Evolutionary conservation across 805 yeast species (phyloP), one percentile per base, ranked within the genome.

Genomic region (Blastobotrys chiropterorum): DNA sequence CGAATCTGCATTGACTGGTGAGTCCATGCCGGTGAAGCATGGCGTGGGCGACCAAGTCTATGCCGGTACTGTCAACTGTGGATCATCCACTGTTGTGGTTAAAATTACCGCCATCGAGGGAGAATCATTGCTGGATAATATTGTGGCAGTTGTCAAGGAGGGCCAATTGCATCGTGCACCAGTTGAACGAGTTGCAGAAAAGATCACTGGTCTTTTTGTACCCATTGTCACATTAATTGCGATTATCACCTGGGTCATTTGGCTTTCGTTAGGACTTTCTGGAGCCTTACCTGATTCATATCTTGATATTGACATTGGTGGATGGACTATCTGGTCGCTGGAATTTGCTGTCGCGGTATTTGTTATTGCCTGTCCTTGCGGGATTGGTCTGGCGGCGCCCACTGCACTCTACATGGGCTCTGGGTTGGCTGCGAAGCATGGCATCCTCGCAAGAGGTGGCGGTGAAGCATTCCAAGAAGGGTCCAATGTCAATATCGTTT

Each of bases 1-100:
- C 65, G 98, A 92, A 71, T 79, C 90, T 26, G 83, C 96, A 2
- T 74, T 92, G 22, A 92, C 97, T 1, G 99, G 99, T 59, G 99
- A 92, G 71, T 58, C 71, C 0, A 65, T 71, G 14, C 86, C 90
- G 1, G 82, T 83, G 13, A 68, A 68, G 16, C 85, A 80, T 58
- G 50, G 53, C 0, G 67, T 69, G 0, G 90, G 90, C 0, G 88
- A 84, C 55, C 85, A 81, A 54, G 72, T 85, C 1, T 85, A 77
- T 67, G 81, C 89, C 0, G 94, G 92, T 1, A 84, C 92, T 0
- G 74, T 83, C 4, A 86, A 85, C 60, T 69, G 71, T 14, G 89
- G 92, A 1, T 72, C 75, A 15, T 71, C 68, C 4, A 66, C 85
- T 0, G 70, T 84, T 3, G 62, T 77, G 31, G 85, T 83, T 8